A percentile compares a stretch with the other conserved stretches of the same genome.
These are phyloP conservation scores for Penicillium verhagenii DNA, from an alignment of 495 filamentous ascomycete species.

Conservation along the genomic window DNA sequence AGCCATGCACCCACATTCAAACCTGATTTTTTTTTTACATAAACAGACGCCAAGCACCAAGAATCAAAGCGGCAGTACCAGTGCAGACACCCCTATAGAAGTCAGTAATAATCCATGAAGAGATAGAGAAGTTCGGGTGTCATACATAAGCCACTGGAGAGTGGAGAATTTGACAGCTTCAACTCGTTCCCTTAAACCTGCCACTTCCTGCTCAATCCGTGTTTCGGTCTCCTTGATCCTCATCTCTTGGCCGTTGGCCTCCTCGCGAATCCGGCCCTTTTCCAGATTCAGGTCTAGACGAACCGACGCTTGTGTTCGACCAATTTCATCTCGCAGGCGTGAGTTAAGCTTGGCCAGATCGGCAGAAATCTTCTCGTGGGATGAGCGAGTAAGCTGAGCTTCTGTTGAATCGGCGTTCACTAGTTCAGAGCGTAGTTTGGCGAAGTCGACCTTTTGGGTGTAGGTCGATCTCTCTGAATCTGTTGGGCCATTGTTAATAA, in stretches of 20 bases:
- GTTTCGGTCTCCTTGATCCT: constrained; percentile 99
- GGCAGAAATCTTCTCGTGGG: constrained; percentile 89
- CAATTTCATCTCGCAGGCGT: constrained; percentile 87
- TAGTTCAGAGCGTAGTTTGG: constrained; percentile 95
- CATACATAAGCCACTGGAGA: constrained; percentile 91
- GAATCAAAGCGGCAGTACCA: constrained; percentile 83
- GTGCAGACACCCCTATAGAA: constrained; percentile 79
- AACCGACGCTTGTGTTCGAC: constrained; percentile 87
- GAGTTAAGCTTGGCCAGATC: constrained; percentile 91
- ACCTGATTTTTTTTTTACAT: constrained; percentile 43
- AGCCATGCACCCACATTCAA: constrained; percentile 24
- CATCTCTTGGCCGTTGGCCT: constrained; percentile 94
- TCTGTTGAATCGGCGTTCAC: constrained; percentile 88
- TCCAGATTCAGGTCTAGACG: constrained; percentile 92
- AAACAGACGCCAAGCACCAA: constrained; percentile 95
- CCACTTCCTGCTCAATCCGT: constrained; percentile 96
- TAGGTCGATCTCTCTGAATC: constrained; percentile 72
- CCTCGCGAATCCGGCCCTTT: constrained; percentile 94
- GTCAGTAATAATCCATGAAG: constrained; percentile 22
- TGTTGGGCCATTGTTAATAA: constrained; percentile 15
- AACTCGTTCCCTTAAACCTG: constrained; percentile 82
- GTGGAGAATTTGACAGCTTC: constrained; percentile 98
- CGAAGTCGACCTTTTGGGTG: constrained; percentile 98
- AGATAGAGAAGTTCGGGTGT: constrained; percentile 3
- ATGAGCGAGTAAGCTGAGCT: constrained; percentile 78